Evolutionary conservation across 352 stramenopile genomes (phyloP).

Genomic region (Globisporangium apiculatum): DNA sequence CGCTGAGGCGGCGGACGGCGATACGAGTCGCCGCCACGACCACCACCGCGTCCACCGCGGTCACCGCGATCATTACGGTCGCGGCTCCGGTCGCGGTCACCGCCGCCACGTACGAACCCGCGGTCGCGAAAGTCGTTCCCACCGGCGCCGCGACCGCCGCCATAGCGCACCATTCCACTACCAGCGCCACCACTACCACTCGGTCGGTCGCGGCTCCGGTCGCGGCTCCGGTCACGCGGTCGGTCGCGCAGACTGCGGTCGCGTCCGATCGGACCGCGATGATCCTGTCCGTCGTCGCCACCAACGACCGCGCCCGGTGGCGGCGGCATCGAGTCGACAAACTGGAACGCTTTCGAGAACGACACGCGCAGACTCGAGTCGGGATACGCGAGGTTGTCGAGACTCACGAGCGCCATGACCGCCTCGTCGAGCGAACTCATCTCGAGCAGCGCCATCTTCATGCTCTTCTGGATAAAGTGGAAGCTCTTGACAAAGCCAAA

Average conservation of each 20-base stretch:
- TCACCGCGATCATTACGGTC: neutral
- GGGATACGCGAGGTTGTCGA: conserved; percentile 68
- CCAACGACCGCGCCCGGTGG: conserved; percentile 8
- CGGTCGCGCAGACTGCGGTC: conserved; percentile 7
- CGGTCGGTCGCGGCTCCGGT: conserved; percentile 35
- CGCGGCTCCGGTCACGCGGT: conserved; percentile 37
- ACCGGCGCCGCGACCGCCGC: conserved; percentile 3
- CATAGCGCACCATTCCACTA: neutral
- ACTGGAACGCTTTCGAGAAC: conserved; percentile 67
- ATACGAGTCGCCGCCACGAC: conserved; percentile 13
- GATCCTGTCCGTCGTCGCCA: conserved; percentile 13
- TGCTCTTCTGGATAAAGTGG: conserved; percentile 65
- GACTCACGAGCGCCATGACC: conserved; percentile 53
- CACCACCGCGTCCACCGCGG: neutral
- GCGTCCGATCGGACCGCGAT: neutral
- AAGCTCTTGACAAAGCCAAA: conserved; percentile 74
- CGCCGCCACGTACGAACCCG: conserved; percentile 1
- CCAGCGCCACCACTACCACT: neutral
- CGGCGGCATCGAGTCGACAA: conserved; percentile 7
- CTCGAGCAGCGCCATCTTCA: conserved; percentile 72
- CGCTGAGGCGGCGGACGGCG: conserved; percentile 13
- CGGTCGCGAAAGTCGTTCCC: conserved; percentile 14
- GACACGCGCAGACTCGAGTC: conserved; percentile 76
- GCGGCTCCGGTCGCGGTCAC: neutral
- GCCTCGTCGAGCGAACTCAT: conserved; percentile 73